These are phyloP conservation scores for Epichloe bromicola DNA, from an alignment of 2,329 filamentous ascomycete species.

Conservation along the genomic window DNA sequence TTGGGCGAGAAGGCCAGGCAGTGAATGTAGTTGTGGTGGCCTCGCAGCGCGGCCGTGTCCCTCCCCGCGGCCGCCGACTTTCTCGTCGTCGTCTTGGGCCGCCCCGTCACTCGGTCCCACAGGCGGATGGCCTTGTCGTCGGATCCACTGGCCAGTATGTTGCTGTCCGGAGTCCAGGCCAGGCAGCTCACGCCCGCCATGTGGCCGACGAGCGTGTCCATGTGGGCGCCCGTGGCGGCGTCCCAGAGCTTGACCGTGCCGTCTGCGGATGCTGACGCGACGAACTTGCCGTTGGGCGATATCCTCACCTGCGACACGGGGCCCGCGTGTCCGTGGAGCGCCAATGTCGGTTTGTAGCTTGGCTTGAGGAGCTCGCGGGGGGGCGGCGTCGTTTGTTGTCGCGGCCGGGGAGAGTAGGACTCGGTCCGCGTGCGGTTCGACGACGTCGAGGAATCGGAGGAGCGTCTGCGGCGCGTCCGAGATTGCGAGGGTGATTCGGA, in stretches of 20 bases:
- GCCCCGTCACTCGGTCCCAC: slow-evolving; percentile 63
- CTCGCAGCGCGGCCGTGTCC: slow-evolving; percentile 50
- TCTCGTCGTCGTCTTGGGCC: slow-evolving; percentile 35
- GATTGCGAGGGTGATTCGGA: slow-evolving; percentile 23
- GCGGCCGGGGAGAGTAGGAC: slow-evolving; percentile 7
- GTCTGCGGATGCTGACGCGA: slow-evolving; percentile 84
- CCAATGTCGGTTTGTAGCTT: slow-evolving; percentile 56
- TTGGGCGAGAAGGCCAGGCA: slow-evolving; percentile 93
- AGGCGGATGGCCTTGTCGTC: slow-evolving; percentile 94
- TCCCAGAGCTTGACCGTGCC: slow-evolving; percentile 88
- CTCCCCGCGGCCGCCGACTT: slow-evolving; percentile 20
- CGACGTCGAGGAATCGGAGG: slow-evolving; percentile 17
- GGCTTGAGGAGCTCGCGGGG: slow-evolving; percentile 41
- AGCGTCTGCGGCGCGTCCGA: slow-evolving; percentile 17
- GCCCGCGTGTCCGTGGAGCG: slow-evolving; percentile 64
- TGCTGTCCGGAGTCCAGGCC: slow-evolving; percentile 86
- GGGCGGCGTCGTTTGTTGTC: slow-evolving; percentile 22
- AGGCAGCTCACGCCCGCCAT: slow-evolving; percentile 85
- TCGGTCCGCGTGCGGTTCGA: slow-evolving; percentile 16
- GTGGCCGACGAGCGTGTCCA: slow-evolving; percentile 86
- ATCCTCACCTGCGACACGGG: slow-evolving; percentile 78
- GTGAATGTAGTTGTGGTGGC: slow-evolving; percentile 95
- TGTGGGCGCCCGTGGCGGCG: slow-evolving; percentile 59
- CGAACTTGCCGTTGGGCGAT: slow-evolving; percentile 79
- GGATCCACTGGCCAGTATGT: slow-evolving; percentile 76